Base-by-base conservation (phyloP, 2,329 filamentous ascomycete species). In the Pseudofabraea citricarpa region DNA sequence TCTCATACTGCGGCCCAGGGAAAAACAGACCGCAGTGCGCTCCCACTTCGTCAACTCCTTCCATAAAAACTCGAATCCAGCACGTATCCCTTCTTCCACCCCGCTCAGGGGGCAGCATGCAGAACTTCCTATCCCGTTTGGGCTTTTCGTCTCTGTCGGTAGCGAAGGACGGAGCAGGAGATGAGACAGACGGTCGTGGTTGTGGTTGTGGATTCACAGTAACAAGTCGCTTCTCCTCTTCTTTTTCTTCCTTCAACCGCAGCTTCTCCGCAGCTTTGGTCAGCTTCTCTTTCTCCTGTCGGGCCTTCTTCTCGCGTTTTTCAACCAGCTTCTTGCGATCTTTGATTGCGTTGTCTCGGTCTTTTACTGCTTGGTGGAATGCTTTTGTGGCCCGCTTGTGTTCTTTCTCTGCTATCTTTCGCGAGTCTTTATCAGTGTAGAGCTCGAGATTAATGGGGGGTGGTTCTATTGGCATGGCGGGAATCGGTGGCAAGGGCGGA, bases 11-110 rank as follows among this genome's bases (percentile, higher is more conserved):
- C 47, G 81, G 73, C 6, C 84, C 82, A 0, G 80, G 66, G 10
- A 87, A 78, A 66, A 95, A 95, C 40, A 95, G 68, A 0, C 85
- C 83, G 49, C 87, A 91, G 61, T 95, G 90, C 8, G 90, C 90
- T 6, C 79, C 82, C 1, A 95, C 85, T 63, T 95, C 87, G 58
- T 95, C 90, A 48, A 93, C 81, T 41, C 81, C 82, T 45, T 84
- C 76, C 86, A 96, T 93, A 56, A 81, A 83, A 3, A 95, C 77
- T 35, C 83, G 73, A 1, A 90, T 69, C 90, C 90, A 95, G 13
- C 82, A 78, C 4, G 75, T 68, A 60, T 95, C 88, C 33, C 72
- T 67, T 47, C 71, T 68, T 6, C 79, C 81, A 41, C 71, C 61
- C 35, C 63, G 66, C 44, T 70, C 71, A 16, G 70, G 64, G 0